Percentiles rank a stretch among this genome's conserved stretches.
Conservation (phyloP, 2,329 filamentous ascomycete genomes). For the Karstenula rhodostoma region DNA sequence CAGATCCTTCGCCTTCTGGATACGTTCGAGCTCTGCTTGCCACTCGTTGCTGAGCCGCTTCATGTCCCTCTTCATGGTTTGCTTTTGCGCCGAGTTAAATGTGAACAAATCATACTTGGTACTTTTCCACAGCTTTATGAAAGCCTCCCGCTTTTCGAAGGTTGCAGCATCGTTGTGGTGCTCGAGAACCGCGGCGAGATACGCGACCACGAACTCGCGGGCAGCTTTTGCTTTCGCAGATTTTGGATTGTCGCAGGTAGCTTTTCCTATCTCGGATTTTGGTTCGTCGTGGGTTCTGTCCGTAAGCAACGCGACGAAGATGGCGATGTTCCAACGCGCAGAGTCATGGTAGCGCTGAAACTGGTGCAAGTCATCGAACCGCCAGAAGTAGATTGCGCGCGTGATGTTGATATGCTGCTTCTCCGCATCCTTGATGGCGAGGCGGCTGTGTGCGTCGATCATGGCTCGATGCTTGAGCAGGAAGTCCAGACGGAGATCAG, state of each 20-base stretch:
- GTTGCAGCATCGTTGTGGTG: slow-evolving; percentile 25
- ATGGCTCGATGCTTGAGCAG: slow-evolving; percentile 26
- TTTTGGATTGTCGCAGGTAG: background rate
- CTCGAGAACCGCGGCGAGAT: slow-evolving; percentile 32
- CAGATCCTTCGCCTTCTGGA: slow-evolving; percentile 5
- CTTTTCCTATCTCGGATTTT: too few species aligned
- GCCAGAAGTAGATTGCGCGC: slow-evolving; percentile 35
- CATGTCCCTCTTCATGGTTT: slow-evolving; percentile 25
- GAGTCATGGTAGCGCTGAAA: slow-evolving; percentile 35
- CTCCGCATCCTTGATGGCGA: slow-evolving; percentile 22
- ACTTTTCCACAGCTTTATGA: slow-evolving; percentile 27
- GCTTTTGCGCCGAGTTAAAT: slow-evolving; percentile 20
- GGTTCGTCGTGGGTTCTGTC: background rate
- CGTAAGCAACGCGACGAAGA: slow-evolving; percentile 30
- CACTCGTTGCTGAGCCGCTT: slow-evolving; percentile 21
- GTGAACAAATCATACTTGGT: slow-evolving; percentile 23
- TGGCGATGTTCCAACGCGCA: slow-evolving; percentile 31
- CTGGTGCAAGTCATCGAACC: slow-evolving; percentile 26
- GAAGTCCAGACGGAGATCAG: slow-evolving; percentile 31
- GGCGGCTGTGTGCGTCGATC: slow-evolving; percentile 14
- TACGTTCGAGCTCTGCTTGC: slow-evolving; percentile 19
- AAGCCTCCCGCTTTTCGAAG: slow-evolving; percentile 25
- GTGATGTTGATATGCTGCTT: slow-evolving; percentile 23
- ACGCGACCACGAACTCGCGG: slow-evolving; percentile 24
- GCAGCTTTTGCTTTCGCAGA: slow-evolving; percentile 3